Evolutionary conservation across 768 basidiomycete species (phyloP).

Genomic region (Astraeus odoratus): DNA sequence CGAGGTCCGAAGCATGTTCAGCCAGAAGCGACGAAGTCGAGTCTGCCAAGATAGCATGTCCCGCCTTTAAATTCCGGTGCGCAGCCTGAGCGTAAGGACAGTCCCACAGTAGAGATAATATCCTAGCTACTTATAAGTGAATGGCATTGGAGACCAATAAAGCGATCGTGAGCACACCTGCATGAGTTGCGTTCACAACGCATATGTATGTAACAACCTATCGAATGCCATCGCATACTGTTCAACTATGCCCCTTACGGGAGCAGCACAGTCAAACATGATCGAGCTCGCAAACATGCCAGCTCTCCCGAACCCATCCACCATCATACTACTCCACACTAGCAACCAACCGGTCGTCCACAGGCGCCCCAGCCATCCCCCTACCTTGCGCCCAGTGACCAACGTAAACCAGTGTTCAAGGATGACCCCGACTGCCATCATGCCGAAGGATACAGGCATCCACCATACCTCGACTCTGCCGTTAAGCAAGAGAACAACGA

Average conservation of each 20-base stretch:
- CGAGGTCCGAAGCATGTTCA: no score
- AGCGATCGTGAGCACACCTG: no score
- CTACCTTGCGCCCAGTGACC: slow-evolving; percentile 34
- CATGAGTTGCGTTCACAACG: no score
- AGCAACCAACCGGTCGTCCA: slow-evolving; percentile 47
- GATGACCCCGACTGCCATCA: slow-evolving; percentile 43
- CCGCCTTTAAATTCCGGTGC: no score
- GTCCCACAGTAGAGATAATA: no score
- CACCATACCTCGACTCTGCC: slow-evolving; percentile 36
- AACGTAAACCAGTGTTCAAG: slow-evolving; percentile 29
- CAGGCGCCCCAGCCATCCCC: slow-evolving; percentile 37
- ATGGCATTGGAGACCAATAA: no score
- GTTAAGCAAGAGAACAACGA: slow-evolving; percentile 49
- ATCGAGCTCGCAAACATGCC: slow-evolving; percentile 1
- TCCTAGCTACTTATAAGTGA: no score
- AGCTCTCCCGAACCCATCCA: slow-evolving; percentile 28
- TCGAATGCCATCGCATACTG: neutral
- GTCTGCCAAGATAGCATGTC: no score
- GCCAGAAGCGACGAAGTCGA: no score
- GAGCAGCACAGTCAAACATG: neutral
- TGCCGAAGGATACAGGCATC: slow-evolving; percentile 43
- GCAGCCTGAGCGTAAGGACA: no score
- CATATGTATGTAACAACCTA: neutral
- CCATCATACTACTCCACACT: slow-evolving; percentile 38
- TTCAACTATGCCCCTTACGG: neutral